Conservation (phyloP, 2,329 filamentous ascomycete species). For the Alternaria viburni region DNA sequence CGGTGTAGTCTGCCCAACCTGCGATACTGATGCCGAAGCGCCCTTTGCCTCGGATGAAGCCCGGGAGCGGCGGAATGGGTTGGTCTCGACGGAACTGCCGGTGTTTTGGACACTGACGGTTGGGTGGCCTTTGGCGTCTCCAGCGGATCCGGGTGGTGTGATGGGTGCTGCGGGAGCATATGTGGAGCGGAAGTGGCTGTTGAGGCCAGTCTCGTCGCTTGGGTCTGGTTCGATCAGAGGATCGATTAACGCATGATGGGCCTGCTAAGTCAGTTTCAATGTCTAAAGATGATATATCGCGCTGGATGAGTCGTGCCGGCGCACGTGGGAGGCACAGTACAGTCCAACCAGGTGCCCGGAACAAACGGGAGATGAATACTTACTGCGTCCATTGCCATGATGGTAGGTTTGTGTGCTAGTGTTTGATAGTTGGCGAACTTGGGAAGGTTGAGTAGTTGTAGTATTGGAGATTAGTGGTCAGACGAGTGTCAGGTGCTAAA, state of each 20-base stretch:
- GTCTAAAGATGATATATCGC: not conserved
- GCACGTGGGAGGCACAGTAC: not conserved
- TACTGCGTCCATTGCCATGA: conserved; percentile 12
- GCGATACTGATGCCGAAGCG: conserved; percentile 23
- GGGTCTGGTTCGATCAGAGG: conserved; percentile 73
- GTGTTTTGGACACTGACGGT: conserved; percentile 42
- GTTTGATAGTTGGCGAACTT: not conserved
- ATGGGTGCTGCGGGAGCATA: conserved; percentile 47
- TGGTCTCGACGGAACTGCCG: conserved; percentile 49
- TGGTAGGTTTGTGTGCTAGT: conserved; percentile 1
- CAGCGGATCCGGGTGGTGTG: conserved; percentile 40
- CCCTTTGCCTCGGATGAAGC: conserved; percentile 39
- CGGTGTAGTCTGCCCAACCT: conserved; percentile 24
- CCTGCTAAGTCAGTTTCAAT: conserved; percentile 53
- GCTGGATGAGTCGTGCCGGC: not conserved
- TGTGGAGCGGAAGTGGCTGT: conserved; percentile 61
- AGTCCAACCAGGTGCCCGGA: not conserved
- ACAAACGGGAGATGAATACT: conserved; percentile 6
- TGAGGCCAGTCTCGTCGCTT: conserved; percentile 70
- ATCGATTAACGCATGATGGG: conserved; percentile 70
- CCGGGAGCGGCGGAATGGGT: conserved; percentile 52
- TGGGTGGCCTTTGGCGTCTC: conserved; percentile 30
- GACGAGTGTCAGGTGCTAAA: conserved; percentile 5
- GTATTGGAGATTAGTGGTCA: not conserved
- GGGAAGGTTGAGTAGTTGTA: not conserved